Evolutionary conservation across 2,329 filamentous ascomycete genomes (phyloP), one percentile per base, ranked within the genome.

Genomic region (Xylaria sp.): DNA sequence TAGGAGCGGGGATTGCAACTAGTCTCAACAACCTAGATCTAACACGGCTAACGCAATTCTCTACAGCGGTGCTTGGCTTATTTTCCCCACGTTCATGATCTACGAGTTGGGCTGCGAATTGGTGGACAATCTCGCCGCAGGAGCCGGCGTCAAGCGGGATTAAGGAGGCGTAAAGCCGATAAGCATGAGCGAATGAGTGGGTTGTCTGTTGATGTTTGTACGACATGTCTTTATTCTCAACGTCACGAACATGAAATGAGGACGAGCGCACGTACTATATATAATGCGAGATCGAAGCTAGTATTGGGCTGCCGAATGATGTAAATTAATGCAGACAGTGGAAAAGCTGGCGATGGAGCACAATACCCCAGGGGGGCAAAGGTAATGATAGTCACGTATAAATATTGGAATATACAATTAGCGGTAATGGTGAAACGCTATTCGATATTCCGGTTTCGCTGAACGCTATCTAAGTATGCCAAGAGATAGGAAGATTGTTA

Each of bases 41-140:
- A 6, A 24, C 30, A 61, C 17, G 34, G 59, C 70, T 63, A 61
- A 62, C 24, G n/a, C 8, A n/a, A 11, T 42, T 55, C 8, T 48
- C 14, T 12, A 12, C 64, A 89, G 87, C 70, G 86, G 85, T 69
- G 79, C 82, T 0, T 89, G 87, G 87, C 81, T 89, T 55, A 72
- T 89, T 57, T 80, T 84, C 39, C 82, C 87, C 0, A 74, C 83
- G 3, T 85, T 86, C 77, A 85, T 89, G 80, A 80, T 85, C 62
- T 84, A 81, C 73, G 77, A 76, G 4, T 75, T 88, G 51, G 86
- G 86, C 30, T 70, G 75, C 57, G 84, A 88, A 64, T 83, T 88
- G 61, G 64, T 88, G 60, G 75, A 82, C 17, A 84, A 81, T 0
- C 77, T 89, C 39, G 78, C 80, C 3, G 72, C 74, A 6, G 72